phyloP scores from a whole-genome alignment of 768 basidiomycete species.

The Dacryopinax primogenitus region DNA sequence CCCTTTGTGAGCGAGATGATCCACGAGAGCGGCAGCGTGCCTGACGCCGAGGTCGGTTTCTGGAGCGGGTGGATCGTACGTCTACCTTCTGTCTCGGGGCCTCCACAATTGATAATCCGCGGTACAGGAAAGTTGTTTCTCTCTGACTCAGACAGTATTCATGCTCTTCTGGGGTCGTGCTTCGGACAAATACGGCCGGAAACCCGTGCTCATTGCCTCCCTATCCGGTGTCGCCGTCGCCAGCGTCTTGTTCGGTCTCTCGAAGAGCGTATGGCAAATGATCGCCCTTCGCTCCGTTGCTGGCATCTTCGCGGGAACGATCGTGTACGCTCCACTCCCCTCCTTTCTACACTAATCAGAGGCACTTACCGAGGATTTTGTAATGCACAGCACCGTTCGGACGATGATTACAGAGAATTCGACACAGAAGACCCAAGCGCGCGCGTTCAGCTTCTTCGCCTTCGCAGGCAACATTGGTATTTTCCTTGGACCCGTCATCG shows the following conservation, averaged over 20 bases:
- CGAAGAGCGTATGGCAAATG: conserved; percentile 15
- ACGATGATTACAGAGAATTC: conserved; percentile 11
- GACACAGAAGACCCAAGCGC: conserved; percentile 9
- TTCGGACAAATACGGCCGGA: conserved; percentile 15
- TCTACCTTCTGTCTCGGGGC: background rate
- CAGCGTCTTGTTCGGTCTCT: conserved; percentile 13
- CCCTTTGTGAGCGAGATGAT: conserved; percentile 16
- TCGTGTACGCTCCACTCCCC: conserved; percentile 1
- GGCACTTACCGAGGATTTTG: background rate
- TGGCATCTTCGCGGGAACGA: conserved; percentile 16
- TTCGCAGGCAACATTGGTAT: conserved; percentile 12
- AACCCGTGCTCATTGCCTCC: conserved; percentile 14
- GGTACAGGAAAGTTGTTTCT: conserved; percentile 11
- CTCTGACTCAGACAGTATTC: conserved; percentile 6
- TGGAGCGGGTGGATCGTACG: conserved; percentile 14
- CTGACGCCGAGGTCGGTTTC: conserved; percentile 3
- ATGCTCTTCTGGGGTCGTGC: conserved; percentile 17
- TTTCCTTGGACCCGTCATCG: conserved; percentile 9
- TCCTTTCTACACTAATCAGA: background rate
- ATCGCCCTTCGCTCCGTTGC: conserved; percentile 13
- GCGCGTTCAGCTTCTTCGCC: conserved; percentile 11
- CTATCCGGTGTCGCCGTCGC: conserved; percentile 13
- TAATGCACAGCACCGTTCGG: conserved; percentile 7
- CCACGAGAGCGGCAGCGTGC: conserved; percentile 5
- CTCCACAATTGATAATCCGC: background rate